Base-by-base conservation (phyloP, 2,329 filamentous ascomycete genomes). In the Fusarium algeriense region DNA sequence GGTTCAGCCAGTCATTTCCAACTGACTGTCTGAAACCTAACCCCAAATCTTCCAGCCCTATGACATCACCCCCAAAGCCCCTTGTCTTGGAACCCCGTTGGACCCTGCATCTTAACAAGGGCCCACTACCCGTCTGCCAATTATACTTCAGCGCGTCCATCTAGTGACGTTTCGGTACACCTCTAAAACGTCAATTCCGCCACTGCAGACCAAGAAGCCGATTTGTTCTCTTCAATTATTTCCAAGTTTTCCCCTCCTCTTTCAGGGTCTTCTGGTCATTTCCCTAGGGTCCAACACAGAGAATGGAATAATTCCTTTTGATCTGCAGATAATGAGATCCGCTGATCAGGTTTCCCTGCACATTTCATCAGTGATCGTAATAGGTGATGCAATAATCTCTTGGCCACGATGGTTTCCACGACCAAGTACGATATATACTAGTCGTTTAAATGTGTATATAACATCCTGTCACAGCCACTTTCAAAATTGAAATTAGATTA, bases 61-160 rank as follows among this genome's bases (percentile, higher is more conserved):
- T 76, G 73, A 76, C 75, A 76, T 76, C 72, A 76, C 67, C 48
- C 50, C 70, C 58, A 69, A 40, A 19, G 43, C 34, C 43, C 60
- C 61, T 56, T 58, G 38, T 54, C 54, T 41, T 54, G 64, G 66
- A 50, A 62, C 64, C 64, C 73, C 66, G 59, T 38, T 65, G 67
- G 69, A 50, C 75, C 73, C 75, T 75, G 73, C 69, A 62, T 71
- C 55, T 41, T 28, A 30, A 35, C 45, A 48, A 43, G 37, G 20
- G n/a, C 52, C 52, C 26, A 20, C 35, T 20, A 19, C 20, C 67
- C 52, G 17, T 35, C 37, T 59, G 38, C 75, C 75, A 76, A 77
- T 75, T 20, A 58, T 32, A 26, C 12, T 26, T 40, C 37, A 41
- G 9, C 14, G 23, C 53, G 26, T 54, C 45, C 62, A 68, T 50